Percentiles rank a stretch among this genome's conserved stretches.
Evolutionary conservation across 2,329 filamentous ascomycete species (phyloP).

Genomic region (Fulvia fulva): DNA sequence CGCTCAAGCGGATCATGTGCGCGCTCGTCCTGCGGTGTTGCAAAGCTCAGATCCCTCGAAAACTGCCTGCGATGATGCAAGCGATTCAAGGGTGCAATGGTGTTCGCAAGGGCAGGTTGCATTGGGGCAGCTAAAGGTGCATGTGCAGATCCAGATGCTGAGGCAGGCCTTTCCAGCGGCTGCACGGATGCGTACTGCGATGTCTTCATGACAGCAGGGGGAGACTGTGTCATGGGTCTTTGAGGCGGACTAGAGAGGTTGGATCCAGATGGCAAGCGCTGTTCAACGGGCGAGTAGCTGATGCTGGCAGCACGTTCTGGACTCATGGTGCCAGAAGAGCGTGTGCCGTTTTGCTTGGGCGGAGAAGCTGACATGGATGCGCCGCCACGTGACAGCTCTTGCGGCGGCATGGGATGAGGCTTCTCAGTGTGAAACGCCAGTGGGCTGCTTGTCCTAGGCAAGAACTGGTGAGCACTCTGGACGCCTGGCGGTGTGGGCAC

Average conservation of each 20-base stretch:
- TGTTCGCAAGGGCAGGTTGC: conserved; percentile 4
- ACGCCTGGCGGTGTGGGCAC: conserved; percentile 28
- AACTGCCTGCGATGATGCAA: conserved; percentile 40
- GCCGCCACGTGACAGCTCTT: conserved; percentile 11
- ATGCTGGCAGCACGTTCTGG: conserved; percentile 19
- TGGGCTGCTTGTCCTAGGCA: conserved; percentile 62
- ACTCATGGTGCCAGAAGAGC: conserved; percentile 17
- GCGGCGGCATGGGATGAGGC: conserved; percentile 28
- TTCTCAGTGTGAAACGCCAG: conserved; percentile 49
- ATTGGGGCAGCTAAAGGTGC: conserved; percentile 24
- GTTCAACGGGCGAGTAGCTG: conserved; percentile 21
- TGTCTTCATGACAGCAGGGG: conserved; percentile 50
- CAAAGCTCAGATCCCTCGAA: conserved; percentile 52
- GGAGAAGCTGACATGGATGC: conserved; percentile 35
- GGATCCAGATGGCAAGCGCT: conserved; percentile 37
- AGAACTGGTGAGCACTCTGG: conserved; percentile 48
- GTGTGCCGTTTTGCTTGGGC: conserved; percentile 29
- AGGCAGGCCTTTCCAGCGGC: conserved; percentile 7
- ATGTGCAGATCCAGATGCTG: conserved; percentile 3
- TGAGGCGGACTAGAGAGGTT: conserved; percentile 34
- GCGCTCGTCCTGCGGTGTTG: conserved; percentile 53
- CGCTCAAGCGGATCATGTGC: conserved; percentile 72
- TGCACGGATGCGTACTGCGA: conserved; percentile 39
- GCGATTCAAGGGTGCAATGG: neutral
- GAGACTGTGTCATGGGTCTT: conserved; percentile 53